Evolutionary conservation across 108 stramenopile genomes (phyloP), one percentile per base, ranked within the genome.

Genomic region (Cyclotella baltica): DNA sequence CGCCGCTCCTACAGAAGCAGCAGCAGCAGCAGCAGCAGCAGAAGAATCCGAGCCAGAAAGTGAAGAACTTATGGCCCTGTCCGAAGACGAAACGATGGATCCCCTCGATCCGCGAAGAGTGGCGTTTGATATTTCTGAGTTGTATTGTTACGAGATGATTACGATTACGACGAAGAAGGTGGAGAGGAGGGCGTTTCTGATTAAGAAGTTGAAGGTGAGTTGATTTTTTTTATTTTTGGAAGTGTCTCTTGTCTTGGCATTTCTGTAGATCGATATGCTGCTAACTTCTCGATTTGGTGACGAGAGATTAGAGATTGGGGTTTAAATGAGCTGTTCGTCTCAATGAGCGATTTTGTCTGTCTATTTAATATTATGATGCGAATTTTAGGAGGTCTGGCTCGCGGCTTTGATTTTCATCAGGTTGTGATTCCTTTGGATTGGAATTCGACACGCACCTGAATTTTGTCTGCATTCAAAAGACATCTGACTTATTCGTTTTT

Each of bases 131-230:
- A 63, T 77, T 34, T 83, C 77, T 48, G 83, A 83, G 53, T 10
- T 73, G 53, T 83, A 83, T 70, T 73, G 83, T 74, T 62, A 77
- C 4, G 83, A 83, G 51, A 77, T 83, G 83, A 33, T 77, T 18
- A 64, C 22, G 50, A 65, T n/a, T n/a, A n/a, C 11, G n/a, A n/a
- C 72, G 43, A 5, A 40, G 19, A 29, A 19, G 15, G 66, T 83
- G 47, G 61, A 53, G 34, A 77, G 83, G 67, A 77, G 76, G 67
- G 76, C 67, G 18, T 83, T 67, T 55, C 58, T 83, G 57, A 64
- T 73, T 3, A 33, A 62, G 1, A 73, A 83, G 61, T 73, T 70
- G 74, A 82, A 62, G 63, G 81, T 82, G 64, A 82, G 81, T 51
- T 2, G 9, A n/a, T 29, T 52, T 6, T 38, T 77, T 22, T 15